Evolutionary conservation across 257 asterid genomes (phyloP).

Genomic region (Galeopsis tetrahit): DNA sequence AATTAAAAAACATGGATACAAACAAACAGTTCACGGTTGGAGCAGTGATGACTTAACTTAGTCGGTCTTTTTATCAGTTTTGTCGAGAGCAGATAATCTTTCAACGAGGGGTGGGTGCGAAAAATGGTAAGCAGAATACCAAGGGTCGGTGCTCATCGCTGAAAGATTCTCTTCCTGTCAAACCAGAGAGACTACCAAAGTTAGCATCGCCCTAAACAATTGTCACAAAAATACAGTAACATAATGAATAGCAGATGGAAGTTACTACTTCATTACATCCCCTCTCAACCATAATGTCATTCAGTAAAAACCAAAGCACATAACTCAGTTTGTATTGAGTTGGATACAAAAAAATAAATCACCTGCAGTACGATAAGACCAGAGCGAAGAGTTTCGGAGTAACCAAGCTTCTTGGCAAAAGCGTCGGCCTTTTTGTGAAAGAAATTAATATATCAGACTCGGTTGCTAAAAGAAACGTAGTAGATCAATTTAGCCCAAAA

Average conservation of each 20-base stretch:
- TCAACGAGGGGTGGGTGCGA: slow-evolving; percentile 98
- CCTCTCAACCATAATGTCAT: not conserved
- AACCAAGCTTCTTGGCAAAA: slow-evolving; percentile 93
- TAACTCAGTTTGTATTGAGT: not conserved
- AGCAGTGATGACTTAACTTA: slow-evolving; percentile 39
- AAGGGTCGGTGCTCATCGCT: slow-evolving; percentile 90
- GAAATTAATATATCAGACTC: slow-evolving; percentile 28
- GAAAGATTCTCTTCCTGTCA: slow-evolving; percentile 91
- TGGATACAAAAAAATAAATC: slow-evolving; percentile 25
- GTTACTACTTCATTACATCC: not conserved
- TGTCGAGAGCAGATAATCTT: slow-evolving; percentile 83
- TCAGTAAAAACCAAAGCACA: not conserved
- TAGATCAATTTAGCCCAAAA: slow-evolving; percentile 3
- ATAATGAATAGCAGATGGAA: not conserved
- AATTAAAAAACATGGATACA: slow-evolving; percentile 29
- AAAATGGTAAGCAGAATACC: slow-evolving; percentile 97
- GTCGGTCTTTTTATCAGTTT: slow-evolving; percentile 73
- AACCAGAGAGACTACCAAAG: not conserved
- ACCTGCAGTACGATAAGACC: slow-evolving; percentile 98
- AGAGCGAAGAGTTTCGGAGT: slow-evolving; percentile 76
- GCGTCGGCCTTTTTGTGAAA: slow-evolving; percentile 82
- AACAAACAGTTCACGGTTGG: slow-evolving; percentile 23
- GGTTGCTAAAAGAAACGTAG: slow-evolving; percentile 19
- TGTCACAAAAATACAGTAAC: not conserved
- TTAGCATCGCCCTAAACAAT: not conserved